Evolutionary conservation across 345 rosid genomes (phyloP).

Genomic region (Salix koriyanagi): DNA sequence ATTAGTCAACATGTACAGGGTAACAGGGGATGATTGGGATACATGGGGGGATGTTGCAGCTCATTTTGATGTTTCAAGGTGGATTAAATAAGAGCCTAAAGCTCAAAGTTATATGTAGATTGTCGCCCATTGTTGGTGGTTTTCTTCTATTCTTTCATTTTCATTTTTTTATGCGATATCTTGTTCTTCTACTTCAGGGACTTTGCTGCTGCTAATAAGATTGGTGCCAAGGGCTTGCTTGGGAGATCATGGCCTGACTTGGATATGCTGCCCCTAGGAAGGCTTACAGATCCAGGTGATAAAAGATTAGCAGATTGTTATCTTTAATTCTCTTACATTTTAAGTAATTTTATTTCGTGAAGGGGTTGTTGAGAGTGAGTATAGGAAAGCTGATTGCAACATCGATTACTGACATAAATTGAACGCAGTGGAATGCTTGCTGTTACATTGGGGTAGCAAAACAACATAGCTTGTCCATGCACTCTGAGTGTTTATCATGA

Average conservation of each 20-base stretch:
- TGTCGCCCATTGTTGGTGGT: neutral
- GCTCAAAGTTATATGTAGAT: conserved; percentile 3
- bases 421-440: conserved; percentile 3
- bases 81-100: conserved; percentile 3
- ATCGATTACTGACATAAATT: neutral
- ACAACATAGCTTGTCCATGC: neutral
- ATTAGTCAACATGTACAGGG: conserved; percentile 74
- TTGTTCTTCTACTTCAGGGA: conserved; percentile 46
- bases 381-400: neutral
- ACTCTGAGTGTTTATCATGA: neutral
- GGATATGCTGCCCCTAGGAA: conserved; percentile 89
- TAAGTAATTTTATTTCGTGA: neutral
- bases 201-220: conserved; percentile 56
- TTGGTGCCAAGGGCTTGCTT: conserved; percentile 54
- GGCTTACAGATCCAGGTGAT: conserved; percentile 85
- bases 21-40: conserved; percentile 98
- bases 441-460: conserved; percentile 1
- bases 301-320: conserved; percentile 2
- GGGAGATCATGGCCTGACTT: conserved; percentile 94
- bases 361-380: conserved; percentile 1
- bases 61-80: conserved; percentile 86
- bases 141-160: neutral
- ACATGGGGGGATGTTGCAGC: conserved; percentile 70
- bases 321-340: neutral
- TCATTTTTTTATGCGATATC: neutral